A percentile compares a stretch with the other conserved stretches of the same genome.
Evolutionary conservation across 176 grass and related monocot genomes (phyloP).

Genomic region (Lolium rigidum): DNA sequence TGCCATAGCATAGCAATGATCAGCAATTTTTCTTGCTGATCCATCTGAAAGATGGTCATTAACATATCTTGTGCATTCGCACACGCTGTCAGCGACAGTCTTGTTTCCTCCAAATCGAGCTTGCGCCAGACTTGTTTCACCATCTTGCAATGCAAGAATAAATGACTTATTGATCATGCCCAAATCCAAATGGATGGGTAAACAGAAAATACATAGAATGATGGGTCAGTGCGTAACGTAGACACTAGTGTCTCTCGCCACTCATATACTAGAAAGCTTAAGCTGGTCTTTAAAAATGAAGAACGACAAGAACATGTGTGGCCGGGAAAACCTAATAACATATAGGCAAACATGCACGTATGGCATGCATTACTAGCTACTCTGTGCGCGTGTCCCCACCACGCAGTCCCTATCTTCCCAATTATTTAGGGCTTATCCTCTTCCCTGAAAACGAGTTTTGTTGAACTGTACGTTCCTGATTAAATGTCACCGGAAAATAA

Average conservation of each 20-base stretch:
- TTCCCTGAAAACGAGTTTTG: neutral
- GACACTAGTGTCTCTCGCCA: neutral
- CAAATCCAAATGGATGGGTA: neutral
- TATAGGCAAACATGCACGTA: constrained; percentile 33
- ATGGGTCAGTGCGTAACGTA: neutral
- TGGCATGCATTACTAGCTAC: neutral
- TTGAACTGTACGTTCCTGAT: neutral
- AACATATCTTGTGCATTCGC: too few relatives aligned
- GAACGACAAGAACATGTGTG: constrained; percentile 35
- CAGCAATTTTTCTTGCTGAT: too few relatives aligned
- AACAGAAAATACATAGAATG: neutral
- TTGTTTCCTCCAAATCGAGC: too few relatives aligned
- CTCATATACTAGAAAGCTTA: neutral
- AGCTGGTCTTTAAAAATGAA: constrained; percentile 39
- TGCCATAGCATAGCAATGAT: too few relatives aligned
- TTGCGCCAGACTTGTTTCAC: too few relatives aligned
- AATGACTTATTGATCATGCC: neutral
- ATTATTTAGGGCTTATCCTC: neutral
- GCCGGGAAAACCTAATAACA: constrained; percentile 34
- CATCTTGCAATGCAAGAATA: too few relatives aligned
- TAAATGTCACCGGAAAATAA: neutral
- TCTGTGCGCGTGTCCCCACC: neutral
- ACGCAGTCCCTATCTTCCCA: neutral
- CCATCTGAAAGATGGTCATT: too few relatives aligned
- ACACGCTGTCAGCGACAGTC: too few relatives aligned